A percentile compares a stretch with the other conserved stretches of the same genome.
Conservation (phyloP, 305 asterid species). For the Solanum chacoense region DNA sequence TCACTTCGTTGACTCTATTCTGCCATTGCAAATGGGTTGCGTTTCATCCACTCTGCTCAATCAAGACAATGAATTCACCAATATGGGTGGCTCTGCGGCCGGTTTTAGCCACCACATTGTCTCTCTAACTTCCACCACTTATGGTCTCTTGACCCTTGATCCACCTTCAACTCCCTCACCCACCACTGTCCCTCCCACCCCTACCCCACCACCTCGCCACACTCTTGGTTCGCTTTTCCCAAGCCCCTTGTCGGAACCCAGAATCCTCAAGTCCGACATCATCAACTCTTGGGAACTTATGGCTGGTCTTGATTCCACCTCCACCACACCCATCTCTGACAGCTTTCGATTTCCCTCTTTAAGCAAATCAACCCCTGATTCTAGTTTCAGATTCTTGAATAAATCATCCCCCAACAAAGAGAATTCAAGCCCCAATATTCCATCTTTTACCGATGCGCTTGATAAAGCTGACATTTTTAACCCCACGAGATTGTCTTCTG, state of each 20-base stretch:
- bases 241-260: conserved; percentile 38
- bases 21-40: conserved; percentile 56
- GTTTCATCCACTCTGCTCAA: conserved; percentile 67
- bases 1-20: background rate
- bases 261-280: conserved; percentile 32
- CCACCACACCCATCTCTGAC: background rate
- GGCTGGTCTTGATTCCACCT: conserved; percentile 61
- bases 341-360: conserved; percentile 39
- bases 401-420: conserved; percentile 1
- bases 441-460: background rate
- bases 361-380: background rate
- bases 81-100: conserved; percentile 52
- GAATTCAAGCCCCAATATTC: conserved; percentile 22
- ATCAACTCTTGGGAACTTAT: conserved; percentile 86
- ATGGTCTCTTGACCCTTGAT: conserved; percentile 62
- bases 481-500: background rate
- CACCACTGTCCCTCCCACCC: conserved; percentile 20
- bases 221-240: conserved; percentile 64
- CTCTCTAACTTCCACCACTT: conserved; percentile 88
- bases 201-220: conserved; percentile 35
- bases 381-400: background rate
- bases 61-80: conserved; percentile 65
- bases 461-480: background rate
- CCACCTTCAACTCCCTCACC: conserved; percentile 33
- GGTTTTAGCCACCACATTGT: conserved; percentile 83